Conservation (phyloP, 257 asterid genomes). For the Fraxinus americana region DNA sequence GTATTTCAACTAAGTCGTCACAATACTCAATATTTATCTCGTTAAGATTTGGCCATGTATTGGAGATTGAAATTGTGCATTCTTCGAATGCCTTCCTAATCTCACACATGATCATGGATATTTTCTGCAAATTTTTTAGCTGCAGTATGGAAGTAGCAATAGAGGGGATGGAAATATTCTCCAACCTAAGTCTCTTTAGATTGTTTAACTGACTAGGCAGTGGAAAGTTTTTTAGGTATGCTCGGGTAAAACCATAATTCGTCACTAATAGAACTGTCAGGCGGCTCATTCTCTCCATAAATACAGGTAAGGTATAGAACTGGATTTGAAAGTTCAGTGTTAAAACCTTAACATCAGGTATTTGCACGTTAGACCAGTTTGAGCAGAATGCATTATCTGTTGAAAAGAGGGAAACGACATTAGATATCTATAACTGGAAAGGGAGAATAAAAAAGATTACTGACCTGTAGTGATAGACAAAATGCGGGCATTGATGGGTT, state of each 20-base stretch:
- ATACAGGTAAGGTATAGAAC: slow-evolving; percentile 29
- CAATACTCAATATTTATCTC: slow-evolving; percentile 39
- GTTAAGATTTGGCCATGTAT: slow-evolving; percentile 37
- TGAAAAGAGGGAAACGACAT: not conserved
- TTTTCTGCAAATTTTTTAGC: slow-evolving; percentile 31
- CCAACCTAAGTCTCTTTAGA: slow-evolving; percentile 39
- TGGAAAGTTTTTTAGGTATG: slow-evolving; percentile 23
- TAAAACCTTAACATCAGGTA: slow-evolving; percentile 34
- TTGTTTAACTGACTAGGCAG: slow-evolving; percentile 25
- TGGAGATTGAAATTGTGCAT: not conserved
- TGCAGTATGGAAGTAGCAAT: slow-evolving; percentile 17
- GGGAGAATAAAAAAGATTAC: too few relatives aligned
- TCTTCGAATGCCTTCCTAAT: slow-evolving; percentile 26
- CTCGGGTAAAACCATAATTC: slow-evolving; percentile 29
- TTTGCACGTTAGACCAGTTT: slow-evolving; percentile 25
- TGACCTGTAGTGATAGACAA: slow-evolving; percentile 43
- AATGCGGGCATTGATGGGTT: slow-evolving; percentile 21
- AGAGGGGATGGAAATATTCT: slow-evolving; percentile 34
- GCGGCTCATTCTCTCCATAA: slow-evolving; percentile 25
- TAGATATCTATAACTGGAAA: not conserved
- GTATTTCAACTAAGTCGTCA: slow-evolving; percentile 32
- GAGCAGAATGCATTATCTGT: slow-evolving; percentile 32
- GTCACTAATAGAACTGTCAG: slow-evolving; percentile 33
- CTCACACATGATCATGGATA: slow-evolving; percentile 38
- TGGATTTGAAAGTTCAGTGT: slow-evolving; percentile 33